Evolutionary conservation across 2,329 filamentous ascomycete species (phyloP).

Genomic region (Cercospora beticola): DNA sequence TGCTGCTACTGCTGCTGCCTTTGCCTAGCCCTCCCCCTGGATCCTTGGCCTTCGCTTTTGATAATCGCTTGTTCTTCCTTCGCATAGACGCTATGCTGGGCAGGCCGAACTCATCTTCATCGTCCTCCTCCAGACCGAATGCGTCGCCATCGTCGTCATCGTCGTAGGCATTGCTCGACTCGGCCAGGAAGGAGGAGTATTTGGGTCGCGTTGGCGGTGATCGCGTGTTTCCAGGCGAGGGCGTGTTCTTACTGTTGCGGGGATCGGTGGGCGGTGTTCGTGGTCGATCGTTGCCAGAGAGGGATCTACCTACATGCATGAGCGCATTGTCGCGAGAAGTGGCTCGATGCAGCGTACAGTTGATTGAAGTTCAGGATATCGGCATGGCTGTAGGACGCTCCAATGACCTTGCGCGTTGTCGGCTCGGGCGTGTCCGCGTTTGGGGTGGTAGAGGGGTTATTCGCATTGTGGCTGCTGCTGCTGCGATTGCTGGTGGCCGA

Average conservation of each 20-base stretch:
- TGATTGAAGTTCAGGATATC: constrained; percentile 88
- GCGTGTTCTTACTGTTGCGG: constrained; percentile 53
- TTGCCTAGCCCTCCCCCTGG: constrained; percentile 37
- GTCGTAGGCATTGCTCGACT: constrained; percentile 80
- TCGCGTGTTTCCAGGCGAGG: constrained; percentile 57
- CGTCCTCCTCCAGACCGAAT: constrained; percentile 72
- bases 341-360: constrained; percentile 55
- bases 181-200: constrained; percentile 79
- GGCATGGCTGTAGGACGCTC: constrained; percentile 93
- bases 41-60: constrained; percentile 47
- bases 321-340: not conserved
- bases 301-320: constrained; percentile 25
- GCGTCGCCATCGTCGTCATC: constrained; percentile 67
- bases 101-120: constrained; percentile 92
- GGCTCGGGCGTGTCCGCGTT: constrained; percentile 53
- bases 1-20: constrained; percentile 20
- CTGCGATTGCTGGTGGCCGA: constrained; percentile 46
- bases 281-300: constrained; percentile 56
- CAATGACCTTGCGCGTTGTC: constrained; percentile 71
- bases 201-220: constrained; percentile 62
- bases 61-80: constrained; percentile 59
- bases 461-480: constrained; percentile 41
- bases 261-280: constrained; percentile 69
- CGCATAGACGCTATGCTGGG: constrained; percentile 92
- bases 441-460: constrained; percentile 37